Conservation (phyloP, 2,329 filamentous ascomycete genomes). For the Aspergillus bombycis region DNA sequence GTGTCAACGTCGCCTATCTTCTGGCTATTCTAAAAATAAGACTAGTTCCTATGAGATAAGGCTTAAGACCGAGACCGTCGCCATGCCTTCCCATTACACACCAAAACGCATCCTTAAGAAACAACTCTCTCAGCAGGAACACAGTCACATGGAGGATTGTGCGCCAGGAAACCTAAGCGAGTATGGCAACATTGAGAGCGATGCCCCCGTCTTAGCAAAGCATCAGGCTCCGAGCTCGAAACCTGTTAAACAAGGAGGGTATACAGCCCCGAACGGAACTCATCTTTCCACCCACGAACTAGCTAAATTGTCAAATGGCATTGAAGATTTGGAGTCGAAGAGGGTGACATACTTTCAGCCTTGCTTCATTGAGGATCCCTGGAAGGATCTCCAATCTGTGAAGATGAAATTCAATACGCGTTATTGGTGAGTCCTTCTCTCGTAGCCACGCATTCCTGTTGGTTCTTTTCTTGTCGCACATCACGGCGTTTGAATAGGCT, state of each 20-base stretch:
- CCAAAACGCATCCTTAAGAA: conserved; percentile 18
- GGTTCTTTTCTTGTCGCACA: neutral
- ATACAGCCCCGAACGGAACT: conserved; percentile 29
- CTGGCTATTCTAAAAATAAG: neutral
- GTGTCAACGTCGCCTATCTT: neutral
- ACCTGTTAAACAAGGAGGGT: conserved; percentile 12
- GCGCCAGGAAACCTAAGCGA: conserved; percentile 14
- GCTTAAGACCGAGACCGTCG: neutral
- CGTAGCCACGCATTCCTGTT: neutral
- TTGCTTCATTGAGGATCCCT: conserved; percentile 26
- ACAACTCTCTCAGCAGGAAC: conserved; percentile 15
- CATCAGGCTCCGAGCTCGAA: conserved; percentile 13
- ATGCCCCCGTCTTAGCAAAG: neutral
- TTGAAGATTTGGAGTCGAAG: conserved; percentile 10
- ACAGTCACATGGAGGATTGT: conserved; percentile 20
- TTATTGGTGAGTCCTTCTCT: conserved; percentile 11
- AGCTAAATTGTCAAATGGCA: conserved; percentile 20
- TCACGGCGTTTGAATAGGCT: neutral
- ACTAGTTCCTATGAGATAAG: neutral
- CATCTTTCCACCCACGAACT: conserved; percentile 20
- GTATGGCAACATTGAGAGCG: conserved; percentile 4
- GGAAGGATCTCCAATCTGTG: conserved; percentile 18
- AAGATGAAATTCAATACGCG: conserved; percentile 5
- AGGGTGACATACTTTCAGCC: conserved; percentile 21
- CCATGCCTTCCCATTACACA: conserved; percentile 4